phyloP scores from a whole-genome alignment of 768 basidiomycete genomes.

The Amanita pallidorosea region DNA sequence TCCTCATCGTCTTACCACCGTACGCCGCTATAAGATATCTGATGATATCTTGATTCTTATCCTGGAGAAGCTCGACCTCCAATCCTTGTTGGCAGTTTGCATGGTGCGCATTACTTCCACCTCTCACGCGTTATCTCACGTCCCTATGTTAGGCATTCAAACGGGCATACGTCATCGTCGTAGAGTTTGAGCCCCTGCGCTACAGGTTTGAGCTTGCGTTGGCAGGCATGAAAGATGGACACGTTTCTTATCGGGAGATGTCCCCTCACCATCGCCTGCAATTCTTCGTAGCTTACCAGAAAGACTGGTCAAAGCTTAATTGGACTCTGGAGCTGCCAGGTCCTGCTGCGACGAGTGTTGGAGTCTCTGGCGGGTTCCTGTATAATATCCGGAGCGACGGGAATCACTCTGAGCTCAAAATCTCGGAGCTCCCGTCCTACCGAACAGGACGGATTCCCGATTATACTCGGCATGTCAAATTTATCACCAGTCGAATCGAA shows the following conservation, averaged over 20 bases:
- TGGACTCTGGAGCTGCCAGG: slow-evolving; percentile 39
- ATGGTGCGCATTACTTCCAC: slow-evolving; percentile 20
- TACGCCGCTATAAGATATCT: slow-evolving; percentile 37
- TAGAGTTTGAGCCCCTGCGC: slow-evolving; percentile 35
- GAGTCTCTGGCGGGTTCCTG: slow-evolving; percentile 35
- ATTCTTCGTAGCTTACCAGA: slow-evolving; percentile 32
- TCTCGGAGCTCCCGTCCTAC: slow-evolving; percentile 35
- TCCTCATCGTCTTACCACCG: slow-evolving; percentile 31
- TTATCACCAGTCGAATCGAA: slow-evolving; percentile 31
- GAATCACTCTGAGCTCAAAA: slow-evolving; percentile 30
- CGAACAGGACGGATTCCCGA: slow-evolving; percentile 31
- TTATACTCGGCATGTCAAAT: slow-evolving; percentile 33
- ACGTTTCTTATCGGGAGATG: slow-evolving; percentile 24
- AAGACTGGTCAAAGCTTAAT: slow-evolving; percentile 35
- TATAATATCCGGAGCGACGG: slow-evolving; percentile 30
- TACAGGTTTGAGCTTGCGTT: slow-evolving; percentile 40
- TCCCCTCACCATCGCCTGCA: slow-evolving; percentile 32
- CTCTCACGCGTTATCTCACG: slow-evolving; percentile 7
- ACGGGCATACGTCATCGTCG: slow-evolving; percentile 32
- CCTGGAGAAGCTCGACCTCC: slow-evolving; percentile 38
- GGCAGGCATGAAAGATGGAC: slow-evolving; percentile 41
- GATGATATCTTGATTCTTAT: slow-evolving; percentile 41
- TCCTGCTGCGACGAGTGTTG: slow-evolving; percentile 24
- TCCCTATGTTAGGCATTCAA: slow-evolving; percentile 28
- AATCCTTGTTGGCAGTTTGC: slow-evolving; percentile 34